phyloP scores from a whole-genome alignment of 306 rosid genomes.

The Acacia confusa region DNA sequence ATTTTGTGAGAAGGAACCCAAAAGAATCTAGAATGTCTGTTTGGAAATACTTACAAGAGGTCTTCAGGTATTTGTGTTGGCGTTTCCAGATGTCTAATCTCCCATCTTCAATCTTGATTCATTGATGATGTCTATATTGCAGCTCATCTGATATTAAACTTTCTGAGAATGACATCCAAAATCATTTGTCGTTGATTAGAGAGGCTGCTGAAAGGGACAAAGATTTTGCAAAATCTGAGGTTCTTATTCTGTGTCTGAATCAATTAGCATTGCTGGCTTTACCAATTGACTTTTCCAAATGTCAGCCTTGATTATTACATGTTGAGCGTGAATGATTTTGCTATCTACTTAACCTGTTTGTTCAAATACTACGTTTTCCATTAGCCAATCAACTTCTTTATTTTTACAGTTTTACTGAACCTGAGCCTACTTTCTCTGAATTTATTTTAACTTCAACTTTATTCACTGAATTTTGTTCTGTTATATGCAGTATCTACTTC shows the following conservation, averaged over 20 bases:
- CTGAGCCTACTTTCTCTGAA: slow-evolving; percentile 9
- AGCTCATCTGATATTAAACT: slow-evolving; percentile 47
- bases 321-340: background rate
- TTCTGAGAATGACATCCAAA: slow-evolving; percentile 45
- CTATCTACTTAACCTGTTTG: background rate
- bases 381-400: background rate
- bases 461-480: background rate
- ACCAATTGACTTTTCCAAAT: background rate
- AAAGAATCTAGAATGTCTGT: slow-evolving; percentile 37
- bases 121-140: slow-evolving; percentile 35
- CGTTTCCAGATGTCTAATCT: slow-evolving; percentile 1
- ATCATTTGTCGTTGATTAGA: slow-evolving; percentile 41
- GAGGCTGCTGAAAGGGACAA: slow-evolving; percentile 49
- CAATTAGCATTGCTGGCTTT: background rate
- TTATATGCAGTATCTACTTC: slow-evolving; percentile 36
- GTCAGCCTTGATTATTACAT: background rate
- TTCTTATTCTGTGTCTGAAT: slow-evolving; percentile 11
- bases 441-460: slow-evolving; percentile 11
- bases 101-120: slow-evolving; percentile 15
- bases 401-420: background rate
- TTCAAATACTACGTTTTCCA: background rate
- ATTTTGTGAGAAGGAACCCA: slow-evolving; percentile 57
- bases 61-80: slow-evolving; percentile 44
- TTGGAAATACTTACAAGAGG: slow-evolving; percentile 38
- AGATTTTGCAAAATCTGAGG: slow-evolving; percentile 53